Evolutionary conservation across 805 yeast genomes (phyloP).

Genomic region (Cyberlindnera veronae): DNA sequence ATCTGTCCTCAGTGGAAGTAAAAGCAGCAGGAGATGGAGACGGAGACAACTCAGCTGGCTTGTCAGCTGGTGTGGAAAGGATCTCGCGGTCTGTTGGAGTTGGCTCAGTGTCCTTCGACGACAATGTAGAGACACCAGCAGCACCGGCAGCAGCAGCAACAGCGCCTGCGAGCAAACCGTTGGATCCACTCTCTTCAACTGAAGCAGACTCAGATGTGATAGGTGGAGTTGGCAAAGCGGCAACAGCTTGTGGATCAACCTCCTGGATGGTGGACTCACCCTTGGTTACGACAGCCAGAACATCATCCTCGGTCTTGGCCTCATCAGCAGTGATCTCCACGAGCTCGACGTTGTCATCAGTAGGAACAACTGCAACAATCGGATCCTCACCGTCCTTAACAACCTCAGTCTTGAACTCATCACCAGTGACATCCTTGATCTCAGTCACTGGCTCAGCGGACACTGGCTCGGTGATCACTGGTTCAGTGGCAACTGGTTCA

Average conservation of each 20-base stretch:
- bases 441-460: neutral
- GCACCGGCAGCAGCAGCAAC: constrained; percentile 3
- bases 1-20: constrained; percentile 3
- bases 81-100: neutral
- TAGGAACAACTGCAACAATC: constrained; percentile 11
- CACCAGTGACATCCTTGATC: constrained; percentile 15
- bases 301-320: constrained; percentile 19
- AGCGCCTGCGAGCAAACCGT: neutral
- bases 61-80: constrained; percentile 1
- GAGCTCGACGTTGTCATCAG: constrained; percentile 11
- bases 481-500: constrained; percentile 1
- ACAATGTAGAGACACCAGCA: neutral
- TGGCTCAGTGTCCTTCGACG: neutral
- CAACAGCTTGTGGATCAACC: constrained; percentile 9
- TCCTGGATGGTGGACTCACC: constrained; percentile 9
- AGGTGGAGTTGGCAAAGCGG: constrained; percentile 24
- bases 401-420: constrained; percentile 13
- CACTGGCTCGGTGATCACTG: neutral
- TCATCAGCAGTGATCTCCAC: constrained; percentile 19
- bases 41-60: constrained; percentile 3
- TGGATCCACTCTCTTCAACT: neutral
- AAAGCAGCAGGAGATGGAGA: constrained; percentile 4
- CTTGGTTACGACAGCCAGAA: constrained; percentile 16
- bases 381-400: constrained; percentile 13
- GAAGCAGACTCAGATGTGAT: constrained; percentile 12